Base-by-base conservation (phyloP, 441 rosid genomes). In the Gossypium trilobum region DNA sequence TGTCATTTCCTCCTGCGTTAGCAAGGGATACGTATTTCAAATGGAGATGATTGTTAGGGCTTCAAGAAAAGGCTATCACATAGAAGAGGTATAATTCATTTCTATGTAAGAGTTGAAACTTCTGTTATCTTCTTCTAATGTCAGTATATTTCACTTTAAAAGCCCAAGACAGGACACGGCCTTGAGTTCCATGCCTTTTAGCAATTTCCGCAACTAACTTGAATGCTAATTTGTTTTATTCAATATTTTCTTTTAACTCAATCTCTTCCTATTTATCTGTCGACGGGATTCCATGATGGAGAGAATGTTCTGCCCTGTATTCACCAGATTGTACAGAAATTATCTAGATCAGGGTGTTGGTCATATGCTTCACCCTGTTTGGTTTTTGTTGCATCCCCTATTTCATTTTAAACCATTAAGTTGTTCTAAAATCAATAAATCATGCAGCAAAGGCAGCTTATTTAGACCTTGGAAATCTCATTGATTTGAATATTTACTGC, bases 31-130 rank as follows among this genome's bases (percentile, higher is more conserved):
- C 60, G 99, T 95, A 66, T 95, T 95, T 80, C 99, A 95, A 79
- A 95, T 95, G 97, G 99, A 95, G 86, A 95, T 95, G 95, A 92
- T 95, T 65, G 99, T 95, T 46, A 94, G 98, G 66, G 99, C 98
- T 42, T 84, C 96, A 36, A 89, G 99, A 77, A 89, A 89, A 80
- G 89, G 96, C 76, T 89, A 82, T 83, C 93, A 78, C 75, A 91
- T 92, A 71, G 98, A 95, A 83, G 99, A 95, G 99, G 76, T 73
- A 65, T 39, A 65, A 46, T 65, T 60, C 44, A 31, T 36, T 56
- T 56, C 54, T 56, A 31, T 16, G 64, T 39, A 19, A 59, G 27
- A n/a, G 68, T 52, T 29, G 46, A 44, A 9, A 25, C 6, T 31
- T 23, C 55, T 64, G 11, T 57, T 66, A 25, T 65, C 22, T 48